phyloP scores from a whole-genome alignment of 345 rosid genomes.

The Triadica sebifera region DNA sequence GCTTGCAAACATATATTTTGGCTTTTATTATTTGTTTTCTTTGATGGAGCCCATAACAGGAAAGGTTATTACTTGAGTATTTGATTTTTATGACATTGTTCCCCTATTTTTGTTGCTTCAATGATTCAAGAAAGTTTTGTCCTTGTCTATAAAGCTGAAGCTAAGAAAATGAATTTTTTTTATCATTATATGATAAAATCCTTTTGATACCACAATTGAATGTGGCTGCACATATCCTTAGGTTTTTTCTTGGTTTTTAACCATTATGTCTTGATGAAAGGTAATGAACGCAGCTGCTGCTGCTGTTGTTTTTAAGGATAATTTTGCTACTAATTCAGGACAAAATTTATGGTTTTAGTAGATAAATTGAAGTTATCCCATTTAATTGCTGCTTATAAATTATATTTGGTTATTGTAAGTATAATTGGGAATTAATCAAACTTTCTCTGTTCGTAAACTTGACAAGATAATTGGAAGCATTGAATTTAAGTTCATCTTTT shows the following conservation, averaged over 20 bases:
- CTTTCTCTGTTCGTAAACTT: neutral
- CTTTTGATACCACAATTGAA: too few relatives aligned
- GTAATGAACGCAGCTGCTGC: neutral
- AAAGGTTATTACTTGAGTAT: conserved; percentile 15
- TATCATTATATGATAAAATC: neutral
- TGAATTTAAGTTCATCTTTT: neutral
- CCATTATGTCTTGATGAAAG: neutral
- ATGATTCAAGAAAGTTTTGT: conserved; percentile 9
- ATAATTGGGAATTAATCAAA: neutral
- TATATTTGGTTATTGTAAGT: neutral
- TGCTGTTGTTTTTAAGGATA: conserved; percentile 5
- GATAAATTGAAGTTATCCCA: too few relatives aligned
- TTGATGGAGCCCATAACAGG: conserved; percentile 30
- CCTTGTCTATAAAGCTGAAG: neutral
- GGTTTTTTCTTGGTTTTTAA: neutral
- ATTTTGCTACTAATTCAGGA: neutral
- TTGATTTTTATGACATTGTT: neutral
- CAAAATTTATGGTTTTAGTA: neutral
- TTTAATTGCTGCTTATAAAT: neutral
- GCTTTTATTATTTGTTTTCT: conserved; percentile 26
- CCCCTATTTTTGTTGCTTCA: conserved; percentile 13
- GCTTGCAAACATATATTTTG: conserved; percentile 18
- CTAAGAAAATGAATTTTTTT: too few relatives aligned
- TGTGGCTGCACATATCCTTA: neutral
- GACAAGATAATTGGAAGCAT: neutral